A percentile compares a stretch with the other conserved stretches of the same genome.
These are phyloP conservation scores for Fusarium irregulare DNA, from an alignment of 2,329 filamentous ascomycete genomes.

Conservation along the genomic window DNA sequence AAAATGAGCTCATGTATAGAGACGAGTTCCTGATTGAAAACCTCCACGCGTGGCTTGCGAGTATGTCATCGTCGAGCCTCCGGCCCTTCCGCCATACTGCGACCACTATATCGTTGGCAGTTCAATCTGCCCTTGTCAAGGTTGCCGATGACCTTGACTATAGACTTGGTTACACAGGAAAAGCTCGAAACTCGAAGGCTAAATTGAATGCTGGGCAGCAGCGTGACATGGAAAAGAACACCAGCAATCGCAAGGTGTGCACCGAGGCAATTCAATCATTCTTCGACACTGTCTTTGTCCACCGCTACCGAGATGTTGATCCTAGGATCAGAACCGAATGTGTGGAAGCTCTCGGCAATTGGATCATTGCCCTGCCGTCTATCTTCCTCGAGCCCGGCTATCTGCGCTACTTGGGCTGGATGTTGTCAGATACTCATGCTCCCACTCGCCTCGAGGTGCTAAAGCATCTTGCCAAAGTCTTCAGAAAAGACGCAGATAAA, in stretches of 20 bases:
- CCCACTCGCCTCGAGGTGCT: constrained; percentile 86
- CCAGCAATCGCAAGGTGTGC: constrained; percentile 74
- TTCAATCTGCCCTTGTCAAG: constrained; percentile 81
- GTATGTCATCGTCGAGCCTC: constrained; percentile 88
- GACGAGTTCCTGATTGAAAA: constrained; percentile 86
- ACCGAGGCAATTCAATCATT: constrained; percentile 82
- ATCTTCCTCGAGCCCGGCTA: constrained; percentile 92
- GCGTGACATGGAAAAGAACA: constrained; percentile 75
- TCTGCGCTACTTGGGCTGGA: constrained; percentile 94
- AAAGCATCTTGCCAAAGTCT: constrained; percentile 82
- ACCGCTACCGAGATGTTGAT: constrained; percentile 95
- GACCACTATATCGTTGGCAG: constrained; percentile 83
- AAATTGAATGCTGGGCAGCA: constrained; percentile 82
- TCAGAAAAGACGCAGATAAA: constrained; percentile 83
- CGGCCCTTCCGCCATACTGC: constrained; percentile 95
- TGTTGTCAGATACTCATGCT: constrained; percentile 83
- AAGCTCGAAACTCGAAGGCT: constrained; percentile 78
- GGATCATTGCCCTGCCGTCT: constrained; percentile 87
- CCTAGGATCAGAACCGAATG: constrained; percentile 89
- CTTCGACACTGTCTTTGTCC: constrained; percentile 93
- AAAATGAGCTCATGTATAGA: constrained; percentile 83
- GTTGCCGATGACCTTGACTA: constrained; percentile 77
- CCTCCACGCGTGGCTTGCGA: constrained; percentile 87
- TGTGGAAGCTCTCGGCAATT: constrained; percentile 84
- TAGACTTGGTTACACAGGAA: constrained; percentile 82